These are phyloP conservation scores for Populus alba DNA, from an alignment of 345 rosid genomes.

Conservation along the genomic window DNA sequence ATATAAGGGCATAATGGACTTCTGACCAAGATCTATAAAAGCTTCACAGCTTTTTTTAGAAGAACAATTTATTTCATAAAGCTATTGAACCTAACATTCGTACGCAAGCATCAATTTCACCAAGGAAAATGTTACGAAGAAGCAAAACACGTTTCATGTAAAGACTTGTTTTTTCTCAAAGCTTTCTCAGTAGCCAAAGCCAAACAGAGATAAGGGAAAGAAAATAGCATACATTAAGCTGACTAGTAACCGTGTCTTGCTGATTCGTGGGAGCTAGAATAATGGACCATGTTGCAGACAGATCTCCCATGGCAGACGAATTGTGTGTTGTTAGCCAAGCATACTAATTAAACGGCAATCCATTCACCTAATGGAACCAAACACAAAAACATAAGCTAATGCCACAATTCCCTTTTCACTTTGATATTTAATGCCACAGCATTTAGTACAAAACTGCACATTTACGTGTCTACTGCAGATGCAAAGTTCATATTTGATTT, in stretches of 20 bases:
- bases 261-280: constrained; percentile 32
- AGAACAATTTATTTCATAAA: not conserved
- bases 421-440: too few species aligned
- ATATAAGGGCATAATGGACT: not conserved
- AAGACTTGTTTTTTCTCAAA: not conserved
- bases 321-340: constrained; percentile 61
- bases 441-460: too few species aligned
- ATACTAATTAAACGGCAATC: constrained; percentile 53
- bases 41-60: not conserved
- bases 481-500: not conserved
- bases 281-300: constrained; percentile 17
- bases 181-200: not conserved
- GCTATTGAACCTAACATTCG: constrained; percentile 6
- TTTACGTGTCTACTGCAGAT: too few species aligned
- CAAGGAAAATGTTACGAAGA: not conserved
- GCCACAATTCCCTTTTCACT: not conserved
- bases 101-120: constrained; percentile 5
- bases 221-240: constrained; percentile 27
- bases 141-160: not conserved
- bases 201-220: not conserved
- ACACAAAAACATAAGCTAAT: not conserved
- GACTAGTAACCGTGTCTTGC: constrained; percentile 28
- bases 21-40: too few species aligned
- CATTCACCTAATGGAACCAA: constrained; percentile 11
- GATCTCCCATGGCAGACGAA: constrained; percentile 49